Base-by-base conservation (phyloP, 2,329 filamentous ascomycete genomes). In the Cladosporium sp. region DNA sequence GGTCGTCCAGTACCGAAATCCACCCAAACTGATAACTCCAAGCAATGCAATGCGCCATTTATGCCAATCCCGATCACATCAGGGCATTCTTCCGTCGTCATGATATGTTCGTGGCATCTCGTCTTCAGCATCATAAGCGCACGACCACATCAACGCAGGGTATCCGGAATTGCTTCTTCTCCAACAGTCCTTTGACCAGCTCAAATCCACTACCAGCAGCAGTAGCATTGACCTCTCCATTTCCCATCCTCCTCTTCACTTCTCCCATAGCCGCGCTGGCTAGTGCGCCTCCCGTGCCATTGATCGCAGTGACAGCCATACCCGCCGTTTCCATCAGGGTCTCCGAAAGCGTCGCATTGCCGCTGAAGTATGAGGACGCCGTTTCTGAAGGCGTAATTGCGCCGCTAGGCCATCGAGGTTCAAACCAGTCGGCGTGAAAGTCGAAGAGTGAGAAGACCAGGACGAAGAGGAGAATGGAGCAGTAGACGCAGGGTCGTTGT, bases 361-460 rank as follows among this genome's bases (percentile, higher is more conserved):
- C 68, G 42, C 60, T 64, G 9, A 71, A 42, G 17, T 67, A 62
- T 10, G 61, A 62, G 4, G 70, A 70, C 15, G 71, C 68, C 1
- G 75, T 71, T 25, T 75, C 74, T 1, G 73, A 61, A 7, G 65
- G 48, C 65, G 59, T 72, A 68, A 19, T 40, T 20, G 51, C 50
- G 32, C 61, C 60, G 52, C 55, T 63, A 22, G 40, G 42, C 63
- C 66, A 69, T 62, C 90, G 83, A n/a, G 92, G 87, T 65, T 92
- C 86, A 74, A 97, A 97, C 93, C 92, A 97, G 77, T 95, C 91
- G 68, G 86, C 89, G 65, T 80, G 83, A 68, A 97, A 89, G 77
- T 97, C 93, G 79, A 97, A 94, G 77, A 97, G 94, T 72, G 91
- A 95, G 64, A 92, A 83, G 78, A 97, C 96, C 66, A 99, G 90